Conservation (phyloP, 352 stramenopile species). For the Phytopythium oedochilum region DNA sequence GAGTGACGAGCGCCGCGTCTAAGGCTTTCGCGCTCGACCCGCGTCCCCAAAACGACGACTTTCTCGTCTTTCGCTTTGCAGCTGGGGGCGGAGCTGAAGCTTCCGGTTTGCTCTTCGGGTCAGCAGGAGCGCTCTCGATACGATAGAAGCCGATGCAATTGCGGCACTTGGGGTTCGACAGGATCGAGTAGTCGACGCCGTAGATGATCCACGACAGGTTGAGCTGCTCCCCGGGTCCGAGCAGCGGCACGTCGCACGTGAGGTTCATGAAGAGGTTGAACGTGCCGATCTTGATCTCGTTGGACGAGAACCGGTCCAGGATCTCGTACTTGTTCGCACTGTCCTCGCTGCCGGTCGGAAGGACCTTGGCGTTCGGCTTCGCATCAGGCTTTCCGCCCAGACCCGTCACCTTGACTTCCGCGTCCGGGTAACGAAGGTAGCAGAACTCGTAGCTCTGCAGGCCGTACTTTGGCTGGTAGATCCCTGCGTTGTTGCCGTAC, state of each 20-base stretch:
- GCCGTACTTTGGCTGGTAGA: slow-evolving; percentile 62
- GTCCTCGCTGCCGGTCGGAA: neutral
- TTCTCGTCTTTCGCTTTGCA: neutral
- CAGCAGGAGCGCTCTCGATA: slow-evolving; percentile 14
- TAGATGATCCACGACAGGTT: slow-evolving; percentile 58
- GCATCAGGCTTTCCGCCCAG: slow-evolving; percentile 13
- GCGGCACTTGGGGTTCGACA: slow-evolving; percentile 38
- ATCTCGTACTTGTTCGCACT: slow-evolving; percentile 32
- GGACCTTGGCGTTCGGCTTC: slow-evolving; percentile 16
- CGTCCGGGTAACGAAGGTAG: slow-evolving; percentile 39
- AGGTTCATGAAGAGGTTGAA: slow-evolving; percentile 67
- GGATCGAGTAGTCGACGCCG: slow-evolving; percentile 37
- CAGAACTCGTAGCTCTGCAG: slow-evolving; percentile 56
- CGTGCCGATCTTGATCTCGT: slow-evolving; percentile 47
- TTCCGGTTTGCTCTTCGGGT: neutral
- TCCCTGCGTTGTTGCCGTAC: slow-evolving; percentile 48
- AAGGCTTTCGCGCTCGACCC: neutral
- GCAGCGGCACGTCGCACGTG: slow-evolving; percentile 37
- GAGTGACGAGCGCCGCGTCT: neutral
- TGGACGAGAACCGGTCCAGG: slow-evolving; percentile 42
- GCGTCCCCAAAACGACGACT: neutral
- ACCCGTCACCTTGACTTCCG: slow-evolving; percentile 21
- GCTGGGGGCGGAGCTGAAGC: neutral
- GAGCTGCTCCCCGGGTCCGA: slow-evolving; percentile 35
- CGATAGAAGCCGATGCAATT: slow-evolving; percentile 63